These are phyloP conservation scores for Phytopythium kandeliae DNA, from an alignment of 352 stramenopile species.

Conservation along the genomic window DNA sequence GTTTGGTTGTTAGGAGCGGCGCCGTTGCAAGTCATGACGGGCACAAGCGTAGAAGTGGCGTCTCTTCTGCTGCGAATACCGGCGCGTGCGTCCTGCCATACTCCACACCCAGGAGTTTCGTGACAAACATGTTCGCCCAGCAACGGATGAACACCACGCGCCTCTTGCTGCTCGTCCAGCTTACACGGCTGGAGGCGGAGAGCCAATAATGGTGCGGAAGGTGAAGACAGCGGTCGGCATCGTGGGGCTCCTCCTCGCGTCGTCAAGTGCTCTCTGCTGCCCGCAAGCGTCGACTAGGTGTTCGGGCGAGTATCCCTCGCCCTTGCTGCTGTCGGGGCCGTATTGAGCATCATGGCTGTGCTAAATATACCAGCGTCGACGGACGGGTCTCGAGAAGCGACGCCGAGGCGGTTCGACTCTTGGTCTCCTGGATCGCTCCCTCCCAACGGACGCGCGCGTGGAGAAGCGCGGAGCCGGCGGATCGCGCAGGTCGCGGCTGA, in stretches of 20 bases:
- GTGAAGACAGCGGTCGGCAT: too few relatives aligned
- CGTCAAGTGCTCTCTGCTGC: too few relatives aligned
- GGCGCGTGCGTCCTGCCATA: background rate
- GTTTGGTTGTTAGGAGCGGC: background rate
- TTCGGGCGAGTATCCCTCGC: background rate
- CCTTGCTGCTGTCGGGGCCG: background rate
- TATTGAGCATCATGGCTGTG: background rate
- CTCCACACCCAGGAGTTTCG: background rate
- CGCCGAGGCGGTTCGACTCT: background rate
- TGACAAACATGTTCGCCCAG: background rate
- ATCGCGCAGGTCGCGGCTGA: background rate
- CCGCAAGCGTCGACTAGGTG: too few relatives aligned
- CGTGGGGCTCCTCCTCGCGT: too few relatives aligned
- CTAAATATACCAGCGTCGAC: constrained; percentile 1
- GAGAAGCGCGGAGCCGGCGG: background rate
- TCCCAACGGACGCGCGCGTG: background rate
- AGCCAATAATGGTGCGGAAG: background rate
- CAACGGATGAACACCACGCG: background rate
- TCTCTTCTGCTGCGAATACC: background rate
- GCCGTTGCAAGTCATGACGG: background rate
- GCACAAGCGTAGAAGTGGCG: background rate
- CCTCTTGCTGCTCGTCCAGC: background rate
- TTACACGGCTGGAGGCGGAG: too few relatives aligned
- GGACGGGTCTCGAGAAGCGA: background rate
- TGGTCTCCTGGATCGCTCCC: background rate